Conservation (phyloP, 805 yeast genomes). For the Soucietia sequanensis region DNA sequence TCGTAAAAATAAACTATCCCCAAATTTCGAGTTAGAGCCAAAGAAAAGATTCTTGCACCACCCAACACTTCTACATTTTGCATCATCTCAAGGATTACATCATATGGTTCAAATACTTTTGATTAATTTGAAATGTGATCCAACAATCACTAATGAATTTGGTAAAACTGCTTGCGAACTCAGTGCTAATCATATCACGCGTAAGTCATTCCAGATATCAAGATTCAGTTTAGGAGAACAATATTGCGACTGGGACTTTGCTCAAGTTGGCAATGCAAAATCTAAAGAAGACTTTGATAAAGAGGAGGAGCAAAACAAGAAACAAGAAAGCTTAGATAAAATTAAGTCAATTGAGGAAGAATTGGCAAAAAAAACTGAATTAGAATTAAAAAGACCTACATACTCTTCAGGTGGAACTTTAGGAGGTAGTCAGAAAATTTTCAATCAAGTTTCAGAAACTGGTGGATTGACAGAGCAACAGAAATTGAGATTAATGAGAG, state of each 20-base stretch:
- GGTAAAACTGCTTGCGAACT: conserved; percentile 74
- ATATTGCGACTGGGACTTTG: conserved; percentile 64
- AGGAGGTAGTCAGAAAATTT: conserved; percentile 20
- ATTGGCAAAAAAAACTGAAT: conserved; percentile 41
- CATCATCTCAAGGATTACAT: conserved; percentile 62
- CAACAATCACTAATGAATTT: conserved; percentile 49
- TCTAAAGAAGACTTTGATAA: conserved; percentile 56
- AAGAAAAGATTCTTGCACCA: conserved; percentile 45
- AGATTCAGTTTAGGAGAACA: conserved; percentile 68
- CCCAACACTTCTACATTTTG: conserved; percentile 80
- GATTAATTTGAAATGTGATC: conserved; percentile 67
- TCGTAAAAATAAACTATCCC: conserved; percentile 52
- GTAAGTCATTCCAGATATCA: conserved; percentile 63
- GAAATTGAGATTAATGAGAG: conserved; percentile 78
- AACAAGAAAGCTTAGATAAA: conserved; percentile 37
- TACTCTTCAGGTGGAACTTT: conserved; percentile 32
- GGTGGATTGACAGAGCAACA: conserved; percentile 73
- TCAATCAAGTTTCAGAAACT: conserved; percentile 42
- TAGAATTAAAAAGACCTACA: conserved; percentile 34
- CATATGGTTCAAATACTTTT: conserved; percentile 68
- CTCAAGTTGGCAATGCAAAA: conserved; percentile 62
- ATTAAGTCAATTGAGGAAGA: conserved; percentile 43
- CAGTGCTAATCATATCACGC: conserved; percentile 45
- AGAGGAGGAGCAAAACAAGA: conserved; percentile 35
- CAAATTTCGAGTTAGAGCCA: conserved; percentile 59